These are phyloP conservation scores for Venturia effusa DNA, from an alignment of 2,329 filamentous ascomycete genomes.

Conservation along the genomic window DNA sequence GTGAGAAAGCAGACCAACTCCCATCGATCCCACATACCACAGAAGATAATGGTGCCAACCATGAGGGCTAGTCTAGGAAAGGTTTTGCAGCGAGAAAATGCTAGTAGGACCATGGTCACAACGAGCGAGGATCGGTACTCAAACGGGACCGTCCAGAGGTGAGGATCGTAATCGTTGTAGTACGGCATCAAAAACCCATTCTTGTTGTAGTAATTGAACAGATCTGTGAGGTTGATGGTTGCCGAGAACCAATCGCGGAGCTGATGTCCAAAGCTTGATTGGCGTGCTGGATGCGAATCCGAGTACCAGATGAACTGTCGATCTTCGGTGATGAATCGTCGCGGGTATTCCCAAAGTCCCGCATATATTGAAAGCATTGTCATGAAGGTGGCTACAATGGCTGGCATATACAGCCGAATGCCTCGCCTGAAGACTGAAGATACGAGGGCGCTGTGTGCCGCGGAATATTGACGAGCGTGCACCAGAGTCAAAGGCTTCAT, in stretches of 20 bases:
- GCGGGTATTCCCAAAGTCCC: constrained; percentile 11
- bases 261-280: constrained; percentile 1
- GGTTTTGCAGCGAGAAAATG: constrained; percentile 20
- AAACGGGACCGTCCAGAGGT: constrained; percentile 53
- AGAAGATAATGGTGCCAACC: constrained; percentile 2
- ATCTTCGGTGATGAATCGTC: constrained; percentile 10
- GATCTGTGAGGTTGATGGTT: neutral
- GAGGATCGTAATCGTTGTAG: constrained; percentile 38
- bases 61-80: neutral
- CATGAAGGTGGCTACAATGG: constrained; percentile 15
- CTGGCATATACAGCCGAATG: constrained; percentile 16
- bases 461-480: constrained; percentile 19
- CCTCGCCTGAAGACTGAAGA: constrained; percentile 16
- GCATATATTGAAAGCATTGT: constrained; percentile 11
- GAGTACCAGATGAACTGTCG: constrained; percentile 8
- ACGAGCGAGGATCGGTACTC: constrained; percentile 50
- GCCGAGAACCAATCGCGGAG: constrained; percentile 7
- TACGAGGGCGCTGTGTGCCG: constrained; percentile 15
- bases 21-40: constrained; percentile 11
- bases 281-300: neutral
- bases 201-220: constrained; percentile 11
- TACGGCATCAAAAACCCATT: constrained; percentile 11
- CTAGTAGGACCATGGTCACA: constrained; percentile 44
- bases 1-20: constrained; percentile 11
- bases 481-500: constrained; percentile 25